These are phyloP conservation scores for Bullera alba DNA, from an alignment of 768 basidiomycete genomes.

Conservation along the genomic window DNA sequence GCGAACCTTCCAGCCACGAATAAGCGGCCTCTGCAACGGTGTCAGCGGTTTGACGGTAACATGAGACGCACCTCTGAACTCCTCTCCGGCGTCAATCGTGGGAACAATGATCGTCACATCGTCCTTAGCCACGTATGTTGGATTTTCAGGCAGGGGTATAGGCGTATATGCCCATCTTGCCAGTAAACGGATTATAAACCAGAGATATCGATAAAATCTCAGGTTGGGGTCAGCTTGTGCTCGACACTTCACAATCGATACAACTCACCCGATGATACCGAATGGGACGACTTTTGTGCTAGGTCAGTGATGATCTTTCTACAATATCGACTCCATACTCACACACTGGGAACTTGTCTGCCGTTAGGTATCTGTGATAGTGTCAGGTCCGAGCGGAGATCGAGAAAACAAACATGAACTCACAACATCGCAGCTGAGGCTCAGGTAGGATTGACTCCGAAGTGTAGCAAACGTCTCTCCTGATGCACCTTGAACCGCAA, in stretches of 20 bases:
- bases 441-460: too few relatives aligned
- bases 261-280: slow-evolving; percentile 45
- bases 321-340: slow-evolving; percentile 46
- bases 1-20: slow-evolving; percentile 85
- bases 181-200: slow-evolving; percentile 77
- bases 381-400: not conserved
- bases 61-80: slow-evolving; percentile 58
- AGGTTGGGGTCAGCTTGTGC: not conserved
- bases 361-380: slow-evolving; percentile 60
- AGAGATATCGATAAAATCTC: slow-evolving; percentile 89
- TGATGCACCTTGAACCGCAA: too few relatives aligned
- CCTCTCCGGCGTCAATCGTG: slow-evolving; percentile 91
- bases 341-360: slow-evolving; percentile 87
- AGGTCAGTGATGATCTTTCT: not conserved
- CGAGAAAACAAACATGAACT: slow-evolving; percentile 2
- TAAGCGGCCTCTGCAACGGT: slow-evolving; percentile 62
- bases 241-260: not conserved
- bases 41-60: not conserved
- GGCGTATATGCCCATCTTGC: slow-evolving; percentile 77
- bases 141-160: slow-evolving; percentile 81
- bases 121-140: slow-evolving; percentile 80
- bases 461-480: too few relatives aligned
- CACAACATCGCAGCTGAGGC: too few relatives aligned
- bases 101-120: slow-evolving; percentile 96
- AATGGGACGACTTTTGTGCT: slow-evolving; percentile 55